Conservation (phyloP, 441 rosid species). For the Macaranga tanarius region DNA sequence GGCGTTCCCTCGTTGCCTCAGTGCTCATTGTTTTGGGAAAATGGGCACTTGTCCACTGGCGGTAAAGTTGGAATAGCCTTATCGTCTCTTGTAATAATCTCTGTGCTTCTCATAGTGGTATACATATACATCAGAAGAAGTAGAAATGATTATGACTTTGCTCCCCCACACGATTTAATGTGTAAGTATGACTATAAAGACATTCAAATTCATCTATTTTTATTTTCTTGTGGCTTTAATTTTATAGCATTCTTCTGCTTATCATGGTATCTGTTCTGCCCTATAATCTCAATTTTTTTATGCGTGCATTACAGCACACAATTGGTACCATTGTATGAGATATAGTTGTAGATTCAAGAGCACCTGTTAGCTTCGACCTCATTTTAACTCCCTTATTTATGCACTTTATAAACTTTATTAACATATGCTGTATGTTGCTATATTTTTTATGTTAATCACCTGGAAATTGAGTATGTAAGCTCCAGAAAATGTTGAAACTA, state of each 20-base stretch:
- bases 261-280: not conserved
- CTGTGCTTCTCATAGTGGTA: slow-evolving; percentile 43
- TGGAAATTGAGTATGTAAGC: not conserved
- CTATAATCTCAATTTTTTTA: not conserved
- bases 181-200: slow-evolving; percentile 50
- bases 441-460: not conserved
- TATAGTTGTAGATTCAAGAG: not conserved
- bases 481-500: not conserved
- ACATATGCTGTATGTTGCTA: not conserved
- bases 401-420: not conserved
- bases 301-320: not conserved
- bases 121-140: slow-evolving; percentile 63
- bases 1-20: slow-evolving; percentile 74
- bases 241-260: not conserved
- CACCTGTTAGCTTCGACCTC: not conserved
- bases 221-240: slow-evolving; percentile 1
- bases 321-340: not conserved
- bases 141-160: slow-evolving; percentile 86
- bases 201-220: not conserved
- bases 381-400: not conserved
- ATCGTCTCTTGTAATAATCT: slow-evolving; percentile 47
- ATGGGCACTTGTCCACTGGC: slow-evolving; percentile 75
- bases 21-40: slow-evolving; percentile 82
- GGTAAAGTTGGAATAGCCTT: slow-evolving; percentile 75
- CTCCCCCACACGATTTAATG: slow-evolving; percentile 79